Percentiles rank a stretch among this genome's conserved stretches.
phyloP scores from a whole-genome alignment of 129 eudicot genomes.

The Pulicaria dysenterica region DNA sequence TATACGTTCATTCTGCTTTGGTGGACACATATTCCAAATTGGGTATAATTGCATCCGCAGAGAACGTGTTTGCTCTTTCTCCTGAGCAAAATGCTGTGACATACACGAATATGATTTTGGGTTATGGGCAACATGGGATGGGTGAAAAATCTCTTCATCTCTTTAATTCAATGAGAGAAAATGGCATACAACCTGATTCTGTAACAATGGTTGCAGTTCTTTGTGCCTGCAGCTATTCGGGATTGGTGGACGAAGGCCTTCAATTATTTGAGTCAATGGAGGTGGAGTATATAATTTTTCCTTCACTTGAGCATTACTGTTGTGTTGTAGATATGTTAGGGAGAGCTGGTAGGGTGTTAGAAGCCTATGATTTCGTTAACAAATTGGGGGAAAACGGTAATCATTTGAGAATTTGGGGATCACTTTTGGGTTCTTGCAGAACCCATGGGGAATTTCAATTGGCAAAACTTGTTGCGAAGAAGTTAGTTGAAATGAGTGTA shows the following conservation, averaged over 20 bases:
- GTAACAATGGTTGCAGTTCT: slow-evolving; percentile 76
- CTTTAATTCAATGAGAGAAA: slow-evolving; percentile 56
- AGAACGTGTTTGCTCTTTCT: slow-evolving; percentile 49
- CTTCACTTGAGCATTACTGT: slow-evolving; percentile 76
- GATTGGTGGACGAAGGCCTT: slow-evolving; percentile 81
- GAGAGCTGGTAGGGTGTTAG: slow-evolving; percentile 81
- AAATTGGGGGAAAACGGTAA: slow-evolving; percentile 62
- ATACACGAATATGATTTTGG: slow-evolving; percentile 80
- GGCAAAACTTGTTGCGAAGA: slow-evolving; percentile 71
- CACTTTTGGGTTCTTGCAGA: slow-evolving; percentile 76
- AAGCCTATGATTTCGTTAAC: slow-evolving; percentile 70
- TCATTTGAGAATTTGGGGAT: slow-evolving; percentile 79
- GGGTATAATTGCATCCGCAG: slow-evolving; percentile 61
- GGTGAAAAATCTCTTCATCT: slow-evolving; percentile 55
- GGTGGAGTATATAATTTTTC: slow-evolving; percentile 46
- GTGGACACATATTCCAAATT: slow-evolving; percentile 88
- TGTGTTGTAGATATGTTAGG: slow-evolving; percentile 93
- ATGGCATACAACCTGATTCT: slow-evolving; percentile 60
- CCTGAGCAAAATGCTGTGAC: slow-evolving; percentile 60
- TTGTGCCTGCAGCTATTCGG: slow-evolving; percentile 84
- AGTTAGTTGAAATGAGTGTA: slow-evolving; percentile 61
- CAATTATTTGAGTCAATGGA: slow-evolving; percentile 67
- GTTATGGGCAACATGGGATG: slow-evolving; percentile 77
- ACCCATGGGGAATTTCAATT: slow-evolving; percentile 65
- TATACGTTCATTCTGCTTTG: slow-evolving; percentile 74